Conservation (phyloP, 192 early-diverging fungal species). For the Coemansia sp. region DNA sequence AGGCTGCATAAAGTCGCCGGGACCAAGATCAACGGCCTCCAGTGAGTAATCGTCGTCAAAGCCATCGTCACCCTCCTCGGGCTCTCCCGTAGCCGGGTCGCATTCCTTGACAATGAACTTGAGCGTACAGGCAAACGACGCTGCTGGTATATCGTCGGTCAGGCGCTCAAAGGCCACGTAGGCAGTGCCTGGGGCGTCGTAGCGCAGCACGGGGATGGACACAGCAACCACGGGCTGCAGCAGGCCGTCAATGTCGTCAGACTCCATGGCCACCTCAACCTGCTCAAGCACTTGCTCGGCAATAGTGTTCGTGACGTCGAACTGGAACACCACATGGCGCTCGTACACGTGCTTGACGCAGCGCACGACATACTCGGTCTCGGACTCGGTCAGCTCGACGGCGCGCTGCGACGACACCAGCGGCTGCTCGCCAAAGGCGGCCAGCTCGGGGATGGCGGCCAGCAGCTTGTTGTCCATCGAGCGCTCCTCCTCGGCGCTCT, state of each 20-base stretch:
- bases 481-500: not conserved
- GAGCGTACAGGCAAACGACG: conserved; percentile 80
- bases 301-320: conserved; percentile 92
- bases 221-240: conserved; percentile 69
- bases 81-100: conserved; percentile 89
- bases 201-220: conserved; percentile 72
- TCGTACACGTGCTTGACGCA: conserved; percentile 94
- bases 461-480: conserved; percentile 53
- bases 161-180: conserved; percentile 86
- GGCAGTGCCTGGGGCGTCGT: conserved; percentile 70
- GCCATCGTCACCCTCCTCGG: conserved; percentile 79
- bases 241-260: conserved; percentile 56
- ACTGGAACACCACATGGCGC: conserved; percentile 93
- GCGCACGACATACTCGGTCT: conserved; percentile 92
- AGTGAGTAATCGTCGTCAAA: conserved; percentile 94
- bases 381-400: conserved; percentile 82
- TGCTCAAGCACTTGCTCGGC: conserved; percentile 92
- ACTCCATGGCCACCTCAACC: conserved; percentile 81
- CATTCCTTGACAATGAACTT: conserved; percentile 93
- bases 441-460: conserved; percentile 79
- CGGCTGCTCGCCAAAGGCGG: conserved; percentile 67
- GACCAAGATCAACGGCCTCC: conserved; percentile 81
- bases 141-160: conserved; percentile 31
- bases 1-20: conserved; percentile 90
- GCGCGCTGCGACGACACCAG: conserved; percentile 76